Evolutionary conservation across 148 eudicot genomes (phyloP), one percentile per base, ranked within the genome.

Genomic region (Gaultheria prostrata): DNA sequence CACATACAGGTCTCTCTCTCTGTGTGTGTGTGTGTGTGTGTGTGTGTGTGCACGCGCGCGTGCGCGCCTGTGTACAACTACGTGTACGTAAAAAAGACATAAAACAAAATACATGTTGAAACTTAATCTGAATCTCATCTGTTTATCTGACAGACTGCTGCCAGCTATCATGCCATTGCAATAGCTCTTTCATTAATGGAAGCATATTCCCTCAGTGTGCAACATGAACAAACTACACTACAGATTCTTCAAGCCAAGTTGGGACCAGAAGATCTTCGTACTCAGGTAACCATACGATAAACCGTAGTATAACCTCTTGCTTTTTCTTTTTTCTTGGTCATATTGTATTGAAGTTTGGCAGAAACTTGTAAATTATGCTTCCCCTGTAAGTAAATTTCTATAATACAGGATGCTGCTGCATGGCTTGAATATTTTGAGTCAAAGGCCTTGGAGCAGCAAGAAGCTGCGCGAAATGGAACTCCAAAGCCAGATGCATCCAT

Each of bases 81-180:
- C 45, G 35, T 35, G 21, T 57, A 20, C 46, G 18, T 18, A 7
- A 78, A 11, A 1, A 54, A 30, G 3, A 46, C 50, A 35, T 35
- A 79, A 79, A 35, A 15, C 10, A 4, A 78, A 53, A 53, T 30
- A 53, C 46, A 11, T 50, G 1, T 7, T 28, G 20, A 72, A 73
- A 49, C 21, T 28, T 72, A 54, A 21, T 63, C 45, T 49, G 69
- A 33, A 26, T 70, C 30, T 8, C 59, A 45, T 45, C 21, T 72
- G 54, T 89, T 81, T 53, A 24, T 85, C 28, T 83, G 46, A 46
- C 93, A 97, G 98, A 97, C 99, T 89, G 99, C 99, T 91, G 99
- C 99, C 77, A 97, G 99, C 87, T 97, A 97, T 89, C 99, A 97
- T 87, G 99, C 99, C 83, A 97, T 97, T 86, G 98, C 99, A 77